These are phyloP conservation scores for Crataegus laevigata DNA, from an alignment of 306 rosid species.

Conservation along the genomic window DNA sequence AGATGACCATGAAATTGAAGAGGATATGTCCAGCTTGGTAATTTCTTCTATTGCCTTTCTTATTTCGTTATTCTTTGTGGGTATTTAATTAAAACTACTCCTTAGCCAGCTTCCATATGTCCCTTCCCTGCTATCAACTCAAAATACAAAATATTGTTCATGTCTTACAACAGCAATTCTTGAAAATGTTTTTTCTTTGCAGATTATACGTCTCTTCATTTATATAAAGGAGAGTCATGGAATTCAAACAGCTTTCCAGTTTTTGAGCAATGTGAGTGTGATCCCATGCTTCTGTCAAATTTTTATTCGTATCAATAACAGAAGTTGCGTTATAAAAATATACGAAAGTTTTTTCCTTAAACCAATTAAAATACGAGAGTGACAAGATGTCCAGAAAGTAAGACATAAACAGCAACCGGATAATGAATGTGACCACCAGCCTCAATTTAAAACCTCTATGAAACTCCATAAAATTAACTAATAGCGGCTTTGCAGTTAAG, in stretches of 20 bases:
- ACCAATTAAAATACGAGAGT: not conserved
- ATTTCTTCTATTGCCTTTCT: slow-evolving; percentile 10
- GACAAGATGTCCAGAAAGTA: not conserved
- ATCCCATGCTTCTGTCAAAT: not conserved
- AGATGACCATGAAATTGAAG: slow-evolving; percentile 35
- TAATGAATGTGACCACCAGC: not conserved
- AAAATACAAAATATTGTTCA: not conserved
- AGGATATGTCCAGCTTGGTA: slow-evolving; percentile 71
- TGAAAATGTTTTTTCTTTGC: not conserved
- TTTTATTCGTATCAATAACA: not conserved
- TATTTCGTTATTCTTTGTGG: not conserved
- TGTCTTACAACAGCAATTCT: not conserved
- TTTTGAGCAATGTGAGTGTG: slow-evolving; percentile 76
- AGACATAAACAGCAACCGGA: not conserved
- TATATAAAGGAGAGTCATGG: slow-evolving; percentile 71
- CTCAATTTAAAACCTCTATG: not conserved
- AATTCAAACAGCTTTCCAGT: slow-evolving; percentile 70
- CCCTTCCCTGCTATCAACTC: not conserved
- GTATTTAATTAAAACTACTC: not conserved
- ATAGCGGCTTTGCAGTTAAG: not conserved
- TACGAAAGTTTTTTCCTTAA: too few relatives aligned
- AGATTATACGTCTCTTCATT: slow-evolving; percentile 60
- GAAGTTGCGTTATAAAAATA: not conserved
- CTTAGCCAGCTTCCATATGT: not conserved
- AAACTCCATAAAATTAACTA: not conserved